Evolutionary conservation across 2,329 filamentous ascomycete species (phyloP).

Genomic region (Xylaria sp.): DNA sequence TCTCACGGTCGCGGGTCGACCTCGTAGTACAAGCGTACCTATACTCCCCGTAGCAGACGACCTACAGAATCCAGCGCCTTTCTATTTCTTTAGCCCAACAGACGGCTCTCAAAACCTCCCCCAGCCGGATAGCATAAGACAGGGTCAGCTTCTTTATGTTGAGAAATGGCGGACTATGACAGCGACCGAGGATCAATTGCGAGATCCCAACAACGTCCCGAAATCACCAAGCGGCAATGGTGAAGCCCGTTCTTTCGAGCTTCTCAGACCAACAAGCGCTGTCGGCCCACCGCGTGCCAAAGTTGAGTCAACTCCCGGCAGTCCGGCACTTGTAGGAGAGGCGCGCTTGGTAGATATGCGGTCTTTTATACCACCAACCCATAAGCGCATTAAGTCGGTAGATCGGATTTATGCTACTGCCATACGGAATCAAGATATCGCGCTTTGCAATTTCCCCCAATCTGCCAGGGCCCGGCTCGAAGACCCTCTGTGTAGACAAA

Average conservation of each 20-base stretch:
- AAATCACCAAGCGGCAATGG: slow-evolving; percentile 23
- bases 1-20: slow-evolving; percentile 53
- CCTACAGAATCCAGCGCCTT: slow-evolving; percentile 57
- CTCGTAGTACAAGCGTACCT: slow-evolving; percentile 62
- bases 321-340: slow-evolving; percentile 44
- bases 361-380: slow-evolving; percentile 27
- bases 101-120: slow-evolving; percentile 19
- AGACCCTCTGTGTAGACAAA: background rate
- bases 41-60: slow-evolving; percentile 57
- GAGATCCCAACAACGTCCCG: slow-evolving; percentile 20
- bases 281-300: slow-evolving; percentile 38
- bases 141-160: slow-evolving; percentile 26
- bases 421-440: slow-evolving; percentile 43
- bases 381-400: slow-evolving; percentile 41
- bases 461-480: slow-evolving; percentile 15
- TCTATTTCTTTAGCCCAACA: slow-evolving; percentile 58
- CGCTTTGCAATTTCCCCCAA: slow-evolving; percentile 38
- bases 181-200: slow-evolving; percentile 22
- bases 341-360: slow-evolving; percentile 45
- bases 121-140: slow-evolving; percentile 14
- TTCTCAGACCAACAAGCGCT: slow-evolving; percentile 31
- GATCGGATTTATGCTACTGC: slow-evolving; percentile 42
- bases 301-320: slow-evolving; percentile 41
- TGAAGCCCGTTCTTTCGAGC: slow-evolving; percentile 29
- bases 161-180: slow-evolving; percentile 29